Base-by-base conservation (phyloP, 495 filamentous ascomycete species). In the Lophiostoma macrostomum region DNA sequence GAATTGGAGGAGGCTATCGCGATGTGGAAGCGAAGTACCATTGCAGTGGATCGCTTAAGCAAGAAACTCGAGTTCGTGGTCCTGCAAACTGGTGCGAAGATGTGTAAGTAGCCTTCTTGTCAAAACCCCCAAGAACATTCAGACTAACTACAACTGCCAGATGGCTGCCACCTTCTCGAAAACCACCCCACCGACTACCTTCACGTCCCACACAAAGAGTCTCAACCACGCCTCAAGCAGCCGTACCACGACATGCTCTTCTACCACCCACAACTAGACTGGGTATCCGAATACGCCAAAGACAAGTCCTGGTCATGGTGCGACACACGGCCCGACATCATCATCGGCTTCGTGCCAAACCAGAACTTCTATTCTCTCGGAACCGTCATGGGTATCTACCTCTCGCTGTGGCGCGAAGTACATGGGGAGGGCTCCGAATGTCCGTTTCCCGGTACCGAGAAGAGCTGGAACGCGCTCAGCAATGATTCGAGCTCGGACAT, bases 271-370 rank as follows among this genome's bases (percentile, higher is more conserved):
- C 66, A 69, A 41, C 38, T 67, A 0, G 66, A 69, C 53, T 65
- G 53, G 53, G 19, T 69, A 14, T 19, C 55, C 8, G 38, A 43
- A n/a, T 65, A 60, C 36, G 64, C 64, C 1, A 40, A 56, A 24
- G 44, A 58, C 47, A 69, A 69, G 53, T 24, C 23, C 10, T 67
- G 65, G 66, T 64, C 22, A 25, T 69, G 64, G 64, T 54, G 43
- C 38, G 66, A 67, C 28, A 67, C 64, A 0, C 55, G 66, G 14
- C 66, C 66, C 4, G 66, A 69, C 41, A 61, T 69, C 45, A 66
- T 69, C 57, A 63, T 69, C 38, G 66, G 66, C 20, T 69, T 69
- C 41, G 64, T 67, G n/a, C 66, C 66, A 1, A 62, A 67, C 50
- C 59, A 64, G 31, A 67, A 67, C 41, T 65, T 64, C 46, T 63